Conservation (phyloP, 176 grass and related monocot species). For the Cocos nucifera region DNA sequence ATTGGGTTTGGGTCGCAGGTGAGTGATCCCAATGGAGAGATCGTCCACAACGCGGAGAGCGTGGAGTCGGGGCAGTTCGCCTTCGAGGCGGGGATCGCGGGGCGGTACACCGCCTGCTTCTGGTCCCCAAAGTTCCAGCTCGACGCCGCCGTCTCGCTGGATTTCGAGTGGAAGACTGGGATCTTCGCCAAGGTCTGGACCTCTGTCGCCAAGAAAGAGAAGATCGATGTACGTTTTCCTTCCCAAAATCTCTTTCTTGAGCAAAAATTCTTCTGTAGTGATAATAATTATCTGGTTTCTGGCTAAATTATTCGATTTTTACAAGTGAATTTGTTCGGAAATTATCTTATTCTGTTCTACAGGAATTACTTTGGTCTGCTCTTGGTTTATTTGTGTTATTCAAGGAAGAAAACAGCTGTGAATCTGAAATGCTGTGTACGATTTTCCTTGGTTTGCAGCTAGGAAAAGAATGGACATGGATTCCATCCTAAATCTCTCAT, state of each 20-base stretch:
- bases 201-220: constrained; percentile 22
- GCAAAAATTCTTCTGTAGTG: no score
- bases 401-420: no score
- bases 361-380: not conserved
- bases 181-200: constrained; percentile 4
- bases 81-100: constrained; percentile 24
- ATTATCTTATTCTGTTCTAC: no score
- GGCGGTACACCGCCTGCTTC: constrained; percentile 35
- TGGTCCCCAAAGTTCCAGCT: constrained; percentile 38
- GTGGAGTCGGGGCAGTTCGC: constrained; percentile 34
- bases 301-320: no score
- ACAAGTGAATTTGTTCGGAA: no score
- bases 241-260: no score
- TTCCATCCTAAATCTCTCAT: no score
- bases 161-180: constrained; percentile 39
- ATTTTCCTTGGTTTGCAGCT: no score
- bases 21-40: constrained; percentile 31
- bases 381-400: not conserved
- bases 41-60: constrained; percentile 22
- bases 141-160: constrained; percentile 24
- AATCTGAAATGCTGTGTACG: no score
- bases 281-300: no score
- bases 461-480: no score
- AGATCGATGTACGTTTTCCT: constrained; percentile 10
- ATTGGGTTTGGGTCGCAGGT: constrained; percentile 18